These are phyloP conservation scores for Ascodesmis nigricans DNA, from an alignment of 495 filamentous ascomycete genomes.

Conservation along the genomic window DNA sequence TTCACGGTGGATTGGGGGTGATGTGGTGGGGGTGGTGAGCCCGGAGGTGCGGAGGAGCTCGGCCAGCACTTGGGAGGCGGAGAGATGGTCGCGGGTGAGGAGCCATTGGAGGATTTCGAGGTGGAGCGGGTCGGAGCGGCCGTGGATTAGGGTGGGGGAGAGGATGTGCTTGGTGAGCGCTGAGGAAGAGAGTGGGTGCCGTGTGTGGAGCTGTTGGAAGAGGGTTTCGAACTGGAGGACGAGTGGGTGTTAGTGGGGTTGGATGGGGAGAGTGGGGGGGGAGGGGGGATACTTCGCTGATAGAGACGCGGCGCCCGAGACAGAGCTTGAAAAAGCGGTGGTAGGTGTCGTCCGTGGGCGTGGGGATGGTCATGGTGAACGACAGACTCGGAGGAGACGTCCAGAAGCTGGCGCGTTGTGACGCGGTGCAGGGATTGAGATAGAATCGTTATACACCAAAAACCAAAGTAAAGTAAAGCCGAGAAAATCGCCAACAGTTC, in stretches of 20 bases:
- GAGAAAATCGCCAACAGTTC: too few species aligned
- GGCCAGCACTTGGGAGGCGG: slow-evolving; percentile 12
- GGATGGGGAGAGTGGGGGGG: not conserved
- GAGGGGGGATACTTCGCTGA: not conserved
- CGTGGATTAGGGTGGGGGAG: slow-evolving; percentile 9
- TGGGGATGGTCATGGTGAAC: slow-evolving; percentile 4
- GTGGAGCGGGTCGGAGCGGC: slow-evolving; percentile 16
- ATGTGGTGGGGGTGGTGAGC: slow-evolving; percentile 4
- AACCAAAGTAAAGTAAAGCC: too few species aligned
- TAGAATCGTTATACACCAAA: too few species aligned
- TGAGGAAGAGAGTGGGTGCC: slow-evolving; percentile 11
- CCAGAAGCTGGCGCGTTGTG: too few species aligned
- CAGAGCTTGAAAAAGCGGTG: not conserved
- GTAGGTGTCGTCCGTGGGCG: slow-evolving; percentile 1
- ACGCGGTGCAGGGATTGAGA: too few species aligned
- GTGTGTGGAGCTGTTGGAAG: slow-evolving; percentile 15
- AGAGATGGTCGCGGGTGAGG: slow-evolving; percentile 16
- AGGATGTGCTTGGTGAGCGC: slow-evolving; percentile 15
- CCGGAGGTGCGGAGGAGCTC: slow-evolving; percentile 12
- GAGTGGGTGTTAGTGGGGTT: not conserved
- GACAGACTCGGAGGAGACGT: too few species aligned
- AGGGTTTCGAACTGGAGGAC: slow-evolving; percentile 15
- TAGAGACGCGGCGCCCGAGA: not conserved
- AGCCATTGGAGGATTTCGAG: slow-evolving; percentile 17
- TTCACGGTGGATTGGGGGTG: slow-evolving; percentile 7